These are phyloP conservation scores for Podospora anserina DNA, from an alignment of 495 filamentous ascomycete genomes.

Conservation along the genomic window DNA sequence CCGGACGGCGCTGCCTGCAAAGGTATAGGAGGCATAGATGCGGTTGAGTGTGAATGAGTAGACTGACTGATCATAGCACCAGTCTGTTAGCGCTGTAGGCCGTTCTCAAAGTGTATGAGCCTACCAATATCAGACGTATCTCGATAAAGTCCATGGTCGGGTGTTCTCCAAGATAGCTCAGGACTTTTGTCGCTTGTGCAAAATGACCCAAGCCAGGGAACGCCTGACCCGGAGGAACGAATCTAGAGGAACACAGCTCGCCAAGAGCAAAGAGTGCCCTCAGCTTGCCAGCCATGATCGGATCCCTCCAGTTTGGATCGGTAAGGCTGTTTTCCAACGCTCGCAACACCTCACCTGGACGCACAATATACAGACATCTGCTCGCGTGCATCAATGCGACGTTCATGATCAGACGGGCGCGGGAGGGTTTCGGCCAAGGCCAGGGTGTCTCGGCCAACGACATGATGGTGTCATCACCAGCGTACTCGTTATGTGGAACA, in stretches of 20 bases:
- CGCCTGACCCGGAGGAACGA: constrained; percentile 10
- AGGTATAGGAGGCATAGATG: constrained; percentile 8
- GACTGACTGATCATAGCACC: not conserved
- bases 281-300: constrained; percentile 12
- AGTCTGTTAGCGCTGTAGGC: not conserved
- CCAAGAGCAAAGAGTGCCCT: constrained; percentile 11
- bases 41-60: constrained; percentile 14
- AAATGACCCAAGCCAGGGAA: constrained; percentile 8
- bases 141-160: constrained; percentile 13
- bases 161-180: constrained; percentile 11
- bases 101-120: not conserved
- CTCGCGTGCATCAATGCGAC: constrained; percentile 14
- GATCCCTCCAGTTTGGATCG: constrained; percentile 11
- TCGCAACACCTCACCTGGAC: constrained; percentile 4
- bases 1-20: constrained; percentile 3
- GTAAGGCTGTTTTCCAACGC: constrained; percentile 4
- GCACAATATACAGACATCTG: constrained; percentile 10
- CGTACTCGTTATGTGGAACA: constrained; percentile 13
- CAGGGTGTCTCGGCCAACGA: constrained; percentile 5
- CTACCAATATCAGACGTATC: constrained; percentile 9
- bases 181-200: constrained; percentile 5
- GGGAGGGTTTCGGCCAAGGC: constrained; percentile 10
- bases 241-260: constrained; percentile 11
- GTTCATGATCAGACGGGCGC: constrained; percentile 10
- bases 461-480: constrained; percentile 11